phyloP scores from a whole-genome alignment of 148 eudicot species.

The Pouteria glomerata region DNA sequence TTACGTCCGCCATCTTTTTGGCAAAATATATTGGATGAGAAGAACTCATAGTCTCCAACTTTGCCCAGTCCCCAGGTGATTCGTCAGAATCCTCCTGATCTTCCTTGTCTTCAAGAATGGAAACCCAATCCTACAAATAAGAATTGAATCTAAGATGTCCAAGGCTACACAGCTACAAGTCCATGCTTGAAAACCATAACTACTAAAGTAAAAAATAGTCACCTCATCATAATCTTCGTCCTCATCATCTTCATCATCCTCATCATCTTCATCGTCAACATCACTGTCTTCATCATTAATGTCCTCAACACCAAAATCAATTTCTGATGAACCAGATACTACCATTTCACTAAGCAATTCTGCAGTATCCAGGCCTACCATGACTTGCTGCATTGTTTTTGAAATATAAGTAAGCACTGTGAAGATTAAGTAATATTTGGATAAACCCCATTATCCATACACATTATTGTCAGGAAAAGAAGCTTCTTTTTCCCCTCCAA shows the following conservation, averaged over 20 bases:
- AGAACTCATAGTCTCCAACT: conserved; percentile 88
- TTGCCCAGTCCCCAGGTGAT: conserved; percentile 93
- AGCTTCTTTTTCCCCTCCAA: neutral
- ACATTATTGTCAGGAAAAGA: neutral
- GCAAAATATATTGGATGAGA: conserved; percentile 98
- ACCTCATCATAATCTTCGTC: conserved; percentile 49
- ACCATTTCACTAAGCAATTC: conserved; percentile 81
- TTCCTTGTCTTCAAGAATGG: conserved; percentile 67
- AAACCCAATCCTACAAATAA: conserved; percentile 74
- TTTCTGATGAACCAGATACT: conserved; percentile 46
- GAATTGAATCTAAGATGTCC: conserved; percentile 3
- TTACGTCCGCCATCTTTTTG: conserved; percentile 70
- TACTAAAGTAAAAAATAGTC: conserved; percentile 12
- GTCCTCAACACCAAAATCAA: conserved; percentile 51
- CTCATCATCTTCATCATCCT: conserved; percentile 48
- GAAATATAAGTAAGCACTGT: conserved; percentile 8
- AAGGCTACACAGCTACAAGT: neutral
- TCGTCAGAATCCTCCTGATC: conserved; percentile 65
- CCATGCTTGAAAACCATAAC: conserved; percentile 11
- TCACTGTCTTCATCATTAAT: conserved; percentile 63
- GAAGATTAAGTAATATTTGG: conserved; percentile 1
- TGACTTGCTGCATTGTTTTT: conserved; percentile 80
- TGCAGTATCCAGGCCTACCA: conserved; percentile 80
- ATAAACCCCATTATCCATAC: neutral
- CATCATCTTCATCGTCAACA: conserved; percentile 34